phyloP scores from a whole-genome alignment of 148 eudicot species.

The Spergularia marina region DNA sequence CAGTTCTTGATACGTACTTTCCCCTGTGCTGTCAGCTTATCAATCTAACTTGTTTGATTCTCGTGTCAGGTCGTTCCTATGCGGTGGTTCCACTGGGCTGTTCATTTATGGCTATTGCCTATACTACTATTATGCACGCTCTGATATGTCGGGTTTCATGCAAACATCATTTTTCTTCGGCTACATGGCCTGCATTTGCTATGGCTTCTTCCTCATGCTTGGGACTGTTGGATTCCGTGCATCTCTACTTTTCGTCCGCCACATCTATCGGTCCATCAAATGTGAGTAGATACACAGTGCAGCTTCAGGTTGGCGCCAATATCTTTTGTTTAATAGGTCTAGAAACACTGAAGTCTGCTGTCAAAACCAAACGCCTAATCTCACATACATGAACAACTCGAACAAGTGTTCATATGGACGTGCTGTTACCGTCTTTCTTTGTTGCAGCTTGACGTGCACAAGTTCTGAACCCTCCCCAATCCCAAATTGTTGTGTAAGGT shows the following conservation, averaged over 20 bases:
- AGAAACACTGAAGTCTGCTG: conserved; percentile 2
- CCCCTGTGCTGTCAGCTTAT: not conserved
- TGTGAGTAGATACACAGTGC: conserved; percentile 28
- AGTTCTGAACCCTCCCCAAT: not conserved
- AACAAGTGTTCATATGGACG: conserved; percentile 19
- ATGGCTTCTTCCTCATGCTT: conserved; percentile 43
- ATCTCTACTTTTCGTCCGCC: conserved; percentile 34
- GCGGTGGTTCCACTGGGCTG: conserved; percentile 38
- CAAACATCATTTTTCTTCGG: conserved; percentile 42
- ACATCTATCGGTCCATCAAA: conserved; percentile 35
- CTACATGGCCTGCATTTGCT: conserved; percentile 42
- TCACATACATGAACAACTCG: not conserved
- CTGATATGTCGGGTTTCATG: conserved; percentile 41
- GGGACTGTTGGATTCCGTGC: conserved; percentile 39
- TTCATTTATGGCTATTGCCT: conserved; percentile 38
- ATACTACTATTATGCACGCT: conserved; percentile 37
- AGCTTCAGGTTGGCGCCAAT: conserved; percentile 12
- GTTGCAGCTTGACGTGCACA: conserved; percentile 21
- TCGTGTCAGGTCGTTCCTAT: conserved; percentile 33
- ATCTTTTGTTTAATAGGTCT: conserved; percentile 15
- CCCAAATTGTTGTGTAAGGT: conserved; percentile 14
- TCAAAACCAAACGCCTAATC: conserved; percentile 11
- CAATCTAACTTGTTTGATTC: conserved; percentile 4
- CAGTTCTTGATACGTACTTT: not conserved
- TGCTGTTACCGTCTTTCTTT: not conserved